Conservation (phyloP, 805 yeast species). For the Lipomyces spencermartinsiae region DNA sequence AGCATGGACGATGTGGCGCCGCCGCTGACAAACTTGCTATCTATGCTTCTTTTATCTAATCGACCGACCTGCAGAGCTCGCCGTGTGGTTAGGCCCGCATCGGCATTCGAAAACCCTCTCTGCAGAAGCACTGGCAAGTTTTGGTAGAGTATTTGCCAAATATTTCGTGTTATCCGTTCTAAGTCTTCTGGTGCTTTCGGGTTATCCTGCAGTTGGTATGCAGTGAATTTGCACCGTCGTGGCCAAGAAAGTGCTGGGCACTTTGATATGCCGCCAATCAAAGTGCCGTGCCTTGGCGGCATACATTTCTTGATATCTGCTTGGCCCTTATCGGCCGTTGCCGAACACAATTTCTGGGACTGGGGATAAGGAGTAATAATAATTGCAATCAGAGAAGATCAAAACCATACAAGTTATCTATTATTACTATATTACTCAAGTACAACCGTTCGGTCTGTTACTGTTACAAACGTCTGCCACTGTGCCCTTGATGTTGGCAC, state of each 20-base stretch:
- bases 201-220: neutral
- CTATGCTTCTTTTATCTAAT: neutral
- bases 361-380: too few species aligned
- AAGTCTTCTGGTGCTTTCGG: neutral
- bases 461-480: too few species aligned
- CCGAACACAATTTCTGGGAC: too few species aligned
- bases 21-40: neutral
- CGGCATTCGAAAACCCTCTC: neutral
- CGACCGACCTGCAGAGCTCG: neutral
- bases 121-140: neutral
- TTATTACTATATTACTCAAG: too few species aligned
- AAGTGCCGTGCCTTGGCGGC: too few species aligned
- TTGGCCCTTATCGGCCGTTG: too few species aligned
- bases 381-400: too few species aligned
- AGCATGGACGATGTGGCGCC: neutral
- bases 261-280: neutral
- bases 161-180: neutral
- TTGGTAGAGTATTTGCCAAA: neutral
- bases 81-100: neutral
- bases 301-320: too few species aligned
- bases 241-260: conserved; percentile 5
- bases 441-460: too few species aligned
- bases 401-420: too few species aligned
- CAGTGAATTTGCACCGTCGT: neutral
- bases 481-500: too few species aligned